phyloP scores from a whole-genome alignment of 1,284 basidiomycete genomes.

The Sanghuangporus sanghuang region DNA sequence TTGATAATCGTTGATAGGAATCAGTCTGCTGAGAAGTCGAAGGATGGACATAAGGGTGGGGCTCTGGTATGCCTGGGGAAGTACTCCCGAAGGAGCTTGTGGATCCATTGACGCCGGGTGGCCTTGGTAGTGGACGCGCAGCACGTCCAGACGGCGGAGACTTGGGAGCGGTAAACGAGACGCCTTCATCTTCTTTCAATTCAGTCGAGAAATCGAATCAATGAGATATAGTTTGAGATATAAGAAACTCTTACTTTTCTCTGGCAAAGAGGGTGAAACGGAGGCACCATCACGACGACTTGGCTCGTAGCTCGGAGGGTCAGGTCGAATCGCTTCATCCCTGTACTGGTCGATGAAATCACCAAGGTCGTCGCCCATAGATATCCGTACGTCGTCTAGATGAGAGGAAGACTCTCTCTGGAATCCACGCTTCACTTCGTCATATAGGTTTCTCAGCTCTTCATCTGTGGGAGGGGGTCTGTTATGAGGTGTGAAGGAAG shows the following conservation, averaged over 20 bases:
- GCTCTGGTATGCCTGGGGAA: conserved; percentile 22
- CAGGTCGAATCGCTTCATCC: neutral
- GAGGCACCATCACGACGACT: neutral
- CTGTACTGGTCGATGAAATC: conserved; percentile 14
- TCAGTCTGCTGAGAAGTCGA: conserved; percentile 6
- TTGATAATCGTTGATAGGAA: conserved; percentile 1
- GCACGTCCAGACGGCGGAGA: conserved; percentile 31
- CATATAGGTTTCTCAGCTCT: conserved; percentile 64
- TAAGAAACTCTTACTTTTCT: conserved; percentile 10
- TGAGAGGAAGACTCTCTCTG: conserved; percentile 34
- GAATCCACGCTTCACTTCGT: conserved; percentile 66
- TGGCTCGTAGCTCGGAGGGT: conserved; percentile 12
- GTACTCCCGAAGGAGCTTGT: conserved; percentile 1
- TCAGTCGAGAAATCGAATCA: neutral
- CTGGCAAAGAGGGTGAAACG: neutral
- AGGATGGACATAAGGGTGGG: conserved; percentile 17
- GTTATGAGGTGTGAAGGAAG: conserved; percentile 26
- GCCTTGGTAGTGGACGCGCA: conserved; percentile 27
- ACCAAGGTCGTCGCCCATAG: conserved; percentile 16
- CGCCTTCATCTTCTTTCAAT: conserved; percentile 14
- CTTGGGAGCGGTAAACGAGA: conserved; percentile 19
- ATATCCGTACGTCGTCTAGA: conserved; percentile 23
- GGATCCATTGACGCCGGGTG: conserved; percentile 21
- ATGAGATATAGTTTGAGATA: neutral
- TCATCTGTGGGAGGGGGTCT: conserved; percentile 44